Evolutionary conservation across 2,329 filamentous ascomycete genomes (phyloP).

Genomic region (Diaporthe eres): DNA sequence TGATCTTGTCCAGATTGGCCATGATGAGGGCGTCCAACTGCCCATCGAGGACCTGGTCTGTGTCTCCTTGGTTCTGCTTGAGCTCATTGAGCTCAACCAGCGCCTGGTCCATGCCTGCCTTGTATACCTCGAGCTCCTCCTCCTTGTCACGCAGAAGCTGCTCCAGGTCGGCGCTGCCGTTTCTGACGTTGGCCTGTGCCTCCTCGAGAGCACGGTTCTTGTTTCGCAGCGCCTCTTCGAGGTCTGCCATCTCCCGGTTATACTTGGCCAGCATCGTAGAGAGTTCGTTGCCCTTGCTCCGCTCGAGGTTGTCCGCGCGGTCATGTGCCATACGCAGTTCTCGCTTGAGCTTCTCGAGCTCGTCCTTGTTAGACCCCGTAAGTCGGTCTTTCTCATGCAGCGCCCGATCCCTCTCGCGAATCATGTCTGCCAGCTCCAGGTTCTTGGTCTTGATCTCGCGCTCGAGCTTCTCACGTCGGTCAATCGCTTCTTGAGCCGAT

Average conservation of each 20-base stretch:
- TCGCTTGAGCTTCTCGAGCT: constrained; percentile 93
- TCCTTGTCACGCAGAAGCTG: constrained; percentile 92
- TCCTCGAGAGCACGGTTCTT: constrained; percentile 93
- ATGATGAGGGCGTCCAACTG: constrained; percentile 93
- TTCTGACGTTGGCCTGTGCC: constrained; percentile 80
- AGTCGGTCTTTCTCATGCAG: constrained; percentile 92
- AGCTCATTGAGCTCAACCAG: constrained; percentile 93
- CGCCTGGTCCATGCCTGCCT: constrained; percentile 97
- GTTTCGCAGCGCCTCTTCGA: constrained; percentile 90
- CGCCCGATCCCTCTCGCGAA: constrained; percentile 93
- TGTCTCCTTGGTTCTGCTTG: constrained; percentile 80
- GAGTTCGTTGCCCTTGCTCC: constrained; percentile 93
- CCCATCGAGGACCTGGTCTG: constrained; percentile 85
- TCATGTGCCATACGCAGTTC: constrained; percentile 94
- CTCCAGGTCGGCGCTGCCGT: constrained; percentile 89
- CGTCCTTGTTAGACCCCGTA: constrained; percentile 90
- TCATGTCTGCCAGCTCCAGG: constrained; percentile 98
- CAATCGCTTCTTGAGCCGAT: constrained; percentile 96
- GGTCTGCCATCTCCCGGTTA: constrained; percentile 95
- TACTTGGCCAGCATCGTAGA: constrained; percentile 96
- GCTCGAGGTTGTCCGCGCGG: constrained; percentile 90
- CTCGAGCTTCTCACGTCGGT: constrained; percentile 93
- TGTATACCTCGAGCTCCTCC: constrained; percentile 97
- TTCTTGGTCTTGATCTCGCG: constrained; percentile 99
- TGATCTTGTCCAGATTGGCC: constrained; percentile 91